A percentile compares a stretch with the other conserved stretches of the same genome.
phyloP scores from a whole-genome alignment of 2,329 filamentous ascomycete species.

The Phialophora macrospora region DNA sequence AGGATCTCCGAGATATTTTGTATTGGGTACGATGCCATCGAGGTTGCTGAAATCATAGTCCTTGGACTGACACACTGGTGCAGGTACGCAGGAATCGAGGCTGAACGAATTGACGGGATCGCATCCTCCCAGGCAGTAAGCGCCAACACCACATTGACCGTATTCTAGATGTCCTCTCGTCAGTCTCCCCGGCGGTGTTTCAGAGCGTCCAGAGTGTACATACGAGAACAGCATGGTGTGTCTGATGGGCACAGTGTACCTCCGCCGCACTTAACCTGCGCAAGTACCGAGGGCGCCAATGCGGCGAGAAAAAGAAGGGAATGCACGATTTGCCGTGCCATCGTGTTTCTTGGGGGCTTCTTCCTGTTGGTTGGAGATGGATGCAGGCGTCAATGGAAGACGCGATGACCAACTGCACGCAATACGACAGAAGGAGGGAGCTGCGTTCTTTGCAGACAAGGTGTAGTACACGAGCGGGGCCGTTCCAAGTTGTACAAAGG shows the following conservation, averaged over 20 bases:
- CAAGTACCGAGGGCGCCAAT: conserved; percentile 40
- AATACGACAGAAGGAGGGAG: conserved; percentile 9
- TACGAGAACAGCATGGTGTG: conserved; percentile 80
- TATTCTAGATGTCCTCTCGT: conserved; percentile 67
- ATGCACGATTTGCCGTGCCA: conserved; percentile 30
- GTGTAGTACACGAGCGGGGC: conserved; percentile 13
- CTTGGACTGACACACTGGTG: conserved; percentile 76
- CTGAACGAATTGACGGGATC: conserved; percentile 83
- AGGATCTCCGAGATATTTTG: conserved; percentile 84
- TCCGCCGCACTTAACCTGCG: conserved; percentile 47
- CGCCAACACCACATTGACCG: conserved; percentile 88
- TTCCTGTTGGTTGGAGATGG: conserved; percentile 19
- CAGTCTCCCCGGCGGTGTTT: neutral
- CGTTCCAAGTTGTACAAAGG: conserved; percentile 25
- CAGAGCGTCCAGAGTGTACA: conserved; percentile 46
- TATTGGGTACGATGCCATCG: conserved; percentile 71
- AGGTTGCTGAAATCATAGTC: conserved; percentile 75
- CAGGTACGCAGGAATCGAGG: conserved; percentile 82
- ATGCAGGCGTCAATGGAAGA: conserved; percentile 33
- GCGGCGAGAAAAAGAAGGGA: conserved; percentile 28
- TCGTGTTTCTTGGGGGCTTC: conserved; percentile 8
- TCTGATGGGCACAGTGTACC: conserved; percentile 70
- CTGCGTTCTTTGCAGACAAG: neutral
- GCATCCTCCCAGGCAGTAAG: conserved; percentile 94
- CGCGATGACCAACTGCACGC: conserved; percentile 3